Evolutionary conservation across 805 yeast genomes (phyloP).

Genomic region (Ascoidea asiatica): DNA sequence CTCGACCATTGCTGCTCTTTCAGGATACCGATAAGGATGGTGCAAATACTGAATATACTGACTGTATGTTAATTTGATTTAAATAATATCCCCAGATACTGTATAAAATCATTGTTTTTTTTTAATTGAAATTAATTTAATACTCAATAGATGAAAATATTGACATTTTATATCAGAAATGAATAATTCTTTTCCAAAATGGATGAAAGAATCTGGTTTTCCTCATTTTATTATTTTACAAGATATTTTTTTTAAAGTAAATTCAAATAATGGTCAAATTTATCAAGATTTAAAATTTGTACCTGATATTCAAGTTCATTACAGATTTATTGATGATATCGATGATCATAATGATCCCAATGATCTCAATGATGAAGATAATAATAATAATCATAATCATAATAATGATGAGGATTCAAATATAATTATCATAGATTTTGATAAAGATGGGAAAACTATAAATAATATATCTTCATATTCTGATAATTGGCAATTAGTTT

Average conservation of each 20-base stretch:
- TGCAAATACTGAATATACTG: background rate
- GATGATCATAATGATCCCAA: background rate
- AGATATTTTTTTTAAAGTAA: background rate
- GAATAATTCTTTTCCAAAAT: background rate
- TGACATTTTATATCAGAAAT: background rate
- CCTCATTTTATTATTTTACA: background rate
- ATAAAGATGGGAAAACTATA: background rate
- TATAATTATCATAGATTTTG: background rate
- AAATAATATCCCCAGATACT: background rate
- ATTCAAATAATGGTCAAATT: background rate
- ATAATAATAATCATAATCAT: too few relatives aligned
- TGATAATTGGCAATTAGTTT: background rate
- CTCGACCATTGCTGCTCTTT: too few relatives aligned
- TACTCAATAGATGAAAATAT: background rate
- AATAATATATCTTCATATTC: background rate
- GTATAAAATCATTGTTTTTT: background rate
- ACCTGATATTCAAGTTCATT: background rate
- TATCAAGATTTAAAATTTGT: background rate
- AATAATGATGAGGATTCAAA: background rate
- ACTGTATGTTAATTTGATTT: too few relatives aligned
- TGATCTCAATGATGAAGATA: background rate
- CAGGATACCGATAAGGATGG: too few relatives aligned
- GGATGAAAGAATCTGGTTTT: background rate
- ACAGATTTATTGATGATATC: background rate
- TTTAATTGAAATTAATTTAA: too few relatives aligned